Evolutionary conservation across 371 early-diverging fungal genomes (phyloP), one percentile per base, ranked within the genome.

Genomic region (Batkoa obscura): DNA sequence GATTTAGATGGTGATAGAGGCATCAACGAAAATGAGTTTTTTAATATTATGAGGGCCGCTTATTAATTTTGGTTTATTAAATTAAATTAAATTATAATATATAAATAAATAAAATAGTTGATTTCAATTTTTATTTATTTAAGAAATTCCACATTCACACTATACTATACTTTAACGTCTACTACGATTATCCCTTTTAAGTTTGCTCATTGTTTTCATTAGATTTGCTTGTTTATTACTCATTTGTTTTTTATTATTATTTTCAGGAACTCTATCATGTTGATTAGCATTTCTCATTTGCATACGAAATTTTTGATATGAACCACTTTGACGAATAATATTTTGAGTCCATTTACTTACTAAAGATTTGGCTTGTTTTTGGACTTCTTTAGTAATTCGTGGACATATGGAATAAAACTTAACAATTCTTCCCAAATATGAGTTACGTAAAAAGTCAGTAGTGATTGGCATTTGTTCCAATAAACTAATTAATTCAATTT

Each of bases 1-100:
- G 86, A 86, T 60, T 53, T 80, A 63, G 79, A 82, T 62, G 71
- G 76, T 56, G 84, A 86, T 60, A 82, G 83, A 12, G 51, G 32
- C n/a, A 50, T 50, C 31, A 30, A 50, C 15, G 17, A 9, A 12
- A 35, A 50, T 8, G 51, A 50, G 15, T 50, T 50, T 30, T 31
- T 13, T 13, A 32, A 13, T 13, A 50, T 50, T 10, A 50, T 50
- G 51, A 8, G 32, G 48, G 10, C 31, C 31, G 31, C 48, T 12
- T 23, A 23, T 23, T 23, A 23, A 23, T 23, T 23, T 23, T 23
- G 23, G 23, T 23, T 23, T 23, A 23, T 23, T 23, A 23, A 23
- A 23, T 23, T 23, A 23, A n/a, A n/a, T n/a, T 23, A 23, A 23
- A 23, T 23, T 23, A 23, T 23, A 23, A 23, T 23, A 23, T 23